Percentiles rank a stretch among this genome's conserved stretches.
Evolutionary conservation across 1,284 basidiomycete species (phyloP).

Genomic region (Rhizoctonia solani): DNA sequence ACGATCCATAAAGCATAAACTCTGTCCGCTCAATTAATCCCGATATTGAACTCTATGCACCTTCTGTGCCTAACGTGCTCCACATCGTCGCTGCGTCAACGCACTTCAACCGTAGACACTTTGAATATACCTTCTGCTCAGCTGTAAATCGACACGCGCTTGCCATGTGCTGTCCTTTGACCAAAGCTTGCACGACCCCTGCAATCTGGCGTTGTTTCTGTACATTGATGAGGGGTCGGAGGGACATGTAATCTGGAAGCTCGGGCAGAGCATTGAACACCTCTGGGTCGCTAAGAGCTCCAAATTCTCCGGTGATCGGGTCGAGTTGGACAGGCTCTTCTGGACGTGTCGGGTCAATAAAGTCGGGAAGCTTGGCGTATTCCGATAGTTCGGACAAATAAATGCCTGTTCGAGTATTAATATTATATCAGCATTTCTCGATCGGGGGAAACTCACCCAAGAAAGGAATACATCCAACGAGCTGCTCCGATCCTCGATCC

Average conservation of each 20-base stretch:
- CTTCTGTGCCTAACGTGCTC: conserved; percentile 5
- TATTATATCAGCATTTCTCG: neutral
- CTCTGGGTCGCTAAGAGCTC: conserved; percentile 69
- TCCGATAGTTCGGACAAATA: conserved; percentile 75
- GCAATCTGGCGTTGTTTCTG: conserved; percentile 85
- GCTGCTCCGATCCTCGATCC: conserved; percentile 35
- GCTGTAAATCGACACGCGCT: conserved; percentile 66
- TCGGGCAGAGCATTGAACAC: conserved; percentile 72
- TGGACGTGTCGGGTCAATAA: conserved; percentile 82
- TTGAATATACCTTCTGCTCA: conserved; percentile 73
- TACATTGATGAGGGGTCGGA: conserved; percentile 86
- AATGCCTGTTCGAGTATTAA: conserved; percentile 54
- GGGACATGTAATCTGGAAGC: conserved; percentile 70
- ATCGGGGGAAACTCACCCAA: conserved; percentile 64
- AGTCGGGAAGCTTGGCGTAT: conserved; percentile 70
- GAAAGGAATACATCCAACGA: conserved; percentile 72
- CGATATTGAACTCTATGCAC: too few species aligned
- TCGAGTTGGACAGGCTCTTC: conserved; percentile 68
- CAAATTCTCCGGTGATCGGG: conserved; percentile 61
- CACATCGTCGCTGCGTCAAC: conserved; percentile 50
- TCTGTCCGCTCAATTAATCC: too few species aligned
- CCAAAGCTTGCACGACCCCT: conserved; percentile 71
- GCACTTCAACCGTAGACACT: conserved; percentile 70
- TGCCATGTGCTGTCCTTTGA: conserved; percentile 79
- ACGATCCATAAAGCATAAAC: too few species aligned